These are phyloP conservation scores for Alternaria sp. DNA, from an alignment of 2,329 filamentous ascomycete genomes.

Conservation along the genomic window DNA sequence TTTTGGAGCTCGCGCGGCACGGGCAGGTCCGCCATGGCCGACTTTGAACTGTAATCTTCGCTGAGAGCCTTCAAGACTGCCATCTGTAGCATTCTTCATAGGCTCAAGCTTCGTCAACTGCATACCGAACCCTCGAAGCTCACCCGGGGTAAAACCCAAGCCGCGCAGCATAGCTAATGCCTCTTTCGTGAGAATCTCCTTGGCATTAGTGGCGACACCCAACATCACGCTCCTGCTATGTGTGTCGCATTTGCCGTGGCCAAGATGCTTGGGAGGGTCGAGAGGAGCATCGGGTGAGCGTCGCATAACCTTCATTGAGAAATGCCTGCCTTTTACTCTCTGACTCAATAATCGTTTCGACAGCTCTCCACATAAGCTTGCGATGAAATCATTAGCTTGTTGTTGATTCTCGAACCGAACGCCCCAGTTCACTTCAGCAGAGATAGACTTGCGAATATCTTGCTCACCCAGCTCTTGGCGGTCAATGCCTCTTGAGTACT, in stretches of 20 bases:
- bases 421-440: constrained; percentile 97
- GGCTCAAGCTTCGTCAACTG: constrained; percentile 93
- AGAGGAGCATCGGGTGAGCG: constrained; percentile 85
- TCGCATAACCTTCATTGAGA: constrained; percentile 96
- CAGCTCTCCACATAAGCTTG: constrained; percentile 84
- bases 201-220: constrained; percentile 82
- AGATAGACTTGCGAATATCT: constrained; percentile 88
- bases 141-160: constrained; percentile 85
- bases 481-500: constrained; percentile 91
- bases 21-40: constrained; percentile 52
- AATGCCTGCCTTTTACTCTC: constrained; percentile 82
- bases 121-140: constrained; percentile 89
- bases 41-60: constrained; percentile 76
- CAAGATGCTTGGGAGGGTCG: constrained; percentile 90
- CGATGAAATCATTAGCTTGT: constrained; percentile 93
- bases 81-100: constrained; percentile 67
- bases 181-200: constrained; percentile 77
- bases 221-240: constrained; percentile 89
- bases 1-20: constrained; percentile 23
- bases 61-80: constrained; percentile 74
- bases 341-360: constrained; percentile 82
- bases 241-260: constrained; percentile 92
- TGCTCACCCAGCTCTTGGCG: constrained; percentile 85
- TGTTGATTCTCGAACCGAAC: constrained; percentile 90
- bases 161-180: constrained; percentile 83